Percentiles rank a stretch among this genome's conserved stretches.
These are phyloP conservation scores for Castanospermum australe DNA, from an alignment of 306 rosid species.

Conservation along the genomic window DNA sequence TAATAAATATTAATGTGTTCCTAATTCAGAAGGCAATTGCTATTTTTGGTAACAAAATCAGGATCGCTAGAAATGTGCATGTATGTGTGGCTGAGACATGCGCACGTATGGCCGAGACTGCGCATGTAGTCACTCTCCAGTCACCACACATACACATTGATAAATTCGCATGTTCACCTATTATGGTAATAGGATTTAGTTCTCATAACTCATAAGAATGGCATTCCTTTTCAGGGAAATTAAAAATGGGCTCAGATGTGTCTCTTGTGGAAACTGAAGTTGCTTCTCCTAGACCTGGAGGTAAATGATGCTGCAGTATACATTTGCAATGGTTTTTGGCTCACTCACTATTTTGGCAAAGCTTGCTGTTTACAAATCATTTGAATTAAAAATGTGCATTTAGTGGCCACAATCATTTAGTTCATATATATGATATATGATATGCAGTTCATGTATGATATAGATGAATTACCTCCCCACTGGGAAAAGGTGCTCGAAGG, in stretches of 20 bases:
- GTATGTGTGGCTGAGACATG: neutral
- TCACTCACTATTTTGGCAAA: too few relatives aligned
- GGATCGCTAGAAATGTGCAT: neutral
- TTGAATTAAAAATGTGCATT: too few relatives aligned
- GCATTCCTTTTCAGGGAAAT: conserved; percentile 27
- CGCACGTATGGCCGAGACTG: too few relatives aligned
- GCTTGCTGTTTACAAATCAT: too few relatives aligned
- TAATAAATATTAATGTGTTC: neutral
- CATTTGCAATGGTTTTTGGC: conserved; percentile 1
- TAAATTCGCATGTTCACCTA: neutral
- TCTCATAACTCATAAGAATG: neutral
- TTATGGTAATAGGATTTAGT: neutral
- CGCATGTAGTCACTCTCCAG: too few relatives aligned
- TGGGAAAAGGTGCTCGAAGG: conserved; percentile 83
- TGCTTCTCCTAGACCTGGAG: neutral
- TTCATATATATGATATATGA: too few relatives aligned
- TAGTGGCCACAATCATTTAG: too few relatives aligned
- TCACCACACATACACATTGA: neutral
- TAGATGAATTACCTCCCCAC: conserved; percentile 64
- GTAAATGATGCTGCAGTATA: neutral
- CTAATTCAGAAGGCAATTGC: neutral
- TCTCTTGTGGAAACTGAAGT: conserved; percentile 1
- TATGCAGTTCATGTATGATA: conserved; percentile 18
- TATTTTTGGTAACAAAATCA: neutral
- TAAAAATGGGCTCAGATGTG: conserved; percentile 17